Evolutionary conservation across 2,329 filamentous ascomycete species (phyloP).

Genomic region (Eutypella sp.): DNA sequence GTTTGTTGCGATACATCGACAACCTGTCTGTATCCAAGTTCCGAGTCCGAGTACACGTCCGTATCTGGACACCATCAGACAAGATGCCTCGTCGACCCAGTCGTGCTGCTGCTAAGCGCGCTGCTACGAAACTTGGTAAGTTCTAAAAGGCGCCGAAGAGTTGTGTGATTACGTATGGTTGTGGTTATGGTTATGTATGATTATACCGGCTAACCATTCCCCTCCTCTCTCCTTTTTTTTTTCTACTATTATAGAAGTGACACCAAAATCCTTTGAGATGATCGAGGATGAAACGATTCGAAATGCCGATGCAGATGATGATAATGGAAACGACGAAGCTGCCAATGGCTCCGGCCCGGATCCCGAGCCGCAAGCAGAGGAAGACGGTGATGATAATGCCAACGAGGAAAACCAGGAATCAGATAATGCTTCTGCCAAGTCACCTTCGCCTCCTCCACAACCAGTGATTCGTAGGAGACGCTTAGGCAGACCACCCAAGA

Average conservation of each 20-base stretch:
- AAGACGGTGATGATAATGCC: slow-evolving; percentile 37
- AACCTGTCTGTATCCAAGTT: too few relatives aligned
- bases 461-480: slow-evolving; percentile 68
- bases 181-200: too few relatives aligned
- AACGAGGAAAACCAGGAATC: slow-evolving; percentile 31
- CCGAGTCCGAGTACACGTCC: too few relatives aligned
- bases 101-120: slow-evolving; percentile 39
- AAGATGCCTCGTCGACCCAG: slow-evolving; percentile 34
- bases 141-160: too few relatives aligned
- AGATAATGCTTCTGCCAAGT: slow-evolving; percentile 40
- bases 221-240: not conserved
- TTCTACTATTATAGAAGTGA: slow-evolving; percentile 36
- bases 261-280: slow-evolving; percentile 44
- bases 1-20: too few relatives aligned
- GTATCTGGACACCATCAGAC: not conserved
- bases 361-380: slow-evolving; percentile 23
- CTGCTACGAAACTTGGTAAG: slow-evolving; percentile 38
- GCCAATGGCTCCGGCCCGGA: slow-evolving; percentile 19
- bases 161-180: too few relatives aligned
- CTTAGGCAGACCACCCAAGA: slow-evolving; percentile 82
- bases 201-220: too few relatives aligned
- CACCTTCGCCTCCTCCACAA: slow-evolving; percentile 52
- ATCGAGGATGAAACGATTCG: slow-evolving; percentile 46
- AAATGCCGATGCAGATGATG: slow-evolving; percentile 40
- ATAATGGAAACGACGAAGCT: slow-evolving; percentile 23